Base-by-base conservation (phyloP, 2,329 filamentous ascomycete genomes). In the Sarocladium kiliense region DNA sequence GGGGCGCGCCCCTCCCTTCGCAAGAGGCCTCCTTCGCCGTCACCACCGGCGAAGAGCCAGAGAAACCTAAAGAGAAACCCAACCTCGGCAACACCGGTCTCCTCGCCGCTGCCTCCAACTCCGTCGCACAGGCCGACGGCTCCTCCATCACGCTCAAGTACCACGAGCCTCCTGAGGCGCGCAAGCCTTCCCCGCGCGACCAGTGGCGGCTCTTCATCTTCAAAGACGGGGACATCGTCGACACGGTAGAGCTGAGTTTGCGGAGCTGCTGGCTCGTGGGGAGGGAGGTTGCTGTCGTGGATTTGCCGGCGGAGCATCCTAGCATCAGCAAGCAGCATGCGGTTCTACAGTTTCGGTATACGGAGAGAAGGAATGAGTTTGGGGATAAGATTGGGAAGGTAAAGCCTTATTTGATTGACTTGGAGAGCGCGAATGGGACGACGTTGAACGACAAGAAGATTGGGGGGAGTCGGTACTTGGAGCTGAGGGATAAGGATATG, bases 271-370 rank as follows among this genome's bases (percentile, higher is more conserved):
- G 94, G 94, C 76, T 99, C 23, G 75, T 97, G 9, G 94, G 94
- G 1, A 80, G 92, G 47, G 92, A 97, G 63, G 70, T 80, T 54
- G 75, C 86, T 4, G 87, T 99, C 3, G 91, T 89, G 2, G 94
- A 99, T 67, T 77, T 96, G 56, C 76, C 84, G 2, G 82, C 95
- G 7, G 91, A 96, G 66, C 93, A 99, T 67, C 91, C 92, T 1
- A 97, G 91, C 70, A 85, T 91, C 65, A 96, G 91, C 68, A 95
- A 95, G 71, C 94, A 99, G 72, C 94, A 99, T 69, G 93, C 93
- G 1, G 94, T 92, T 9, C 81, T 99, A 42, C 94, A 99, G 68
- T 99, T 99, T 65, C 85, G 94, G 36, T 86, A 91, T 66, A 83
- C 88, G 19, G 88, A 91, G 65, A 91, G 87, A 71, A 83, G 83